Evolutionary conservation across 805 yeast species (phyloP), one percentile per base, ranked within the genome.

Genomic region (Sugiyamaella qingdaonensis): DNA sequence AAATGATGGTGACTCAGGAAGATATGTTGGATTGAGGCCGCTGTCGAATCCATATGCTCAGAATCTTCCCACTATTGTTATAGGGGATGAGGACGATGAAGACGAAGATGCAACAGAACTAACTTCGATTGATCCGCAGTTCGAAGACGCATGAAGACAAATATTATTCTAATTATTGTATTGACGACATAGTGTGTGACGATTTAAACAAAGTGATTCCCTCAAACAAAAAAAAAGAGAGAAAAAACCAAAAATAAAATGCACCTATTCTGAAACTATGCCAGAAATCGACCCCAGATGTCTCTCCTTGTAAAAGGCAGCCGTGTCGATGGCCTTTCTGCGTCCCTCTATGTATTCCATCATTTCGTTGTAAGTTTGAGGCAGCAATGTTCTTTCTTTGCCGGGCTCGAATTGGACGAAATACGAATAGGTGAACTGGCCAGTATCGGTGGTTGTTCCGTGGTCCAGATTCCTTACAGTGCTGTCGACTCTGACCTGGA

Each of bases 361-460:
- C 95, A 90, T 91, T 69, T 91, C 97, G 27, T 84, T 79, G 65
- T 91, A 91, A 0, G 95, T 81, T 66, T 86, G 86, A 2, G 97
- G 97, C 48, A 91, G 74, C 48, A 91, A 92, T 2, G 88, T 80
- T 61, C 78, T 65, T 55, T 65, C 66, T 48, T 56, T 58, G 46
- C 56, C 64, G 10, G 51, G 48, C 18, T 44, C 49, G 31, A 41
- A 36, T 5, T 52, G 44, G 36, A 89, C 96, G 64, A 83, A 91
- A 78, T 85, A 91, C 1, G 96, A 88, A 70, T 84, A 91, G 52
- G 89, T 86, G 67, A 91, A 91, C 13, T 90, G 80, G 14, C 97
- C 97, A 10, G 95, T 84, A 62, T 86, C 85, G 46, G 80, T 84
- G 41, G 79, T 73, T 49, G 76, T 75, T 41, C 78, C 79, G 27